phyloP scores from a whole-genome alignment of 805 yeast genomes.

The Soucietia sequanensis region DNA sequence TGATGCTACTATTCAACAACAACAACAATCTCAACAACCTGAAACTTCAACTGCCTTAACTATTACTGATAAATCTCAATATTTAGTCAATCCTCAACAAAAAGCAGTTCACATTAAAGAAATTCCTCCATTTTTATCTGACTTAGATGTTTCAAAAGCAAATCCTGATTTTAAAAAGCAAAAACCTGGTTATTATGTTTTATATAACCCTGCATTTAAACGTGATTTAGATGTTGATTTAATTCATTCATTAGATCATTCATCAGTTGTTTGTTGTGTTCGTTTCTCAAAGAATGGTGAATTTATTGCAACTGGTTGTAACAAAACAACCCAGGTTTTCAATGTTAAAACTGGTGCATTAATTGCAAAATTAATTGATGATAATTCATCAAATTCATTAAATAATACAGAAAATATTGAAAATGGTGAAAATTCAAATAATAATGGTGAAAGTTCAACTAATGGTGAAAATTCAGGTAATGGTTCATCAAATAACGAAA shows the following conservation, averaged over 20 bases:
- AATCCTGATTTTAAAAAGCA: conserved; percentile 78
- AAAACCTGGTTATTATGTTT: conserved; percentile 79
- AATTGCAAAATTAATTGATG: conserved; percentile 84
- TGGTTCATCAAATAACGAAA: conserved; percentile 24
- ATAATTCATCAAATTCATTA: conserved; percentile 42
- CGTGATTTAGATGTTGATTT: conserved; percentile 76
- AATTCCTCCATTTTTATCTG: conserved; percentile 77
- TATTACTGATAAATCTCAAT: conserved; percentile 39
- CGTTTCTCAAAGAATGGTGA: conserved; percentile 89
- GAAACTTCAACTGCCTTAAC: conserved; percentile 34
- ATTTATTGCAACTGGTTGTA: conserved; percentile 94
- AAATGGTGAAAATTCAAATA: conserved; percentile 20
- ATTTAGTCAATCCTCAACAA: conserved; percentile 42
- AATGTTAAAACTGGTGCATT: conserved; percentile 89
- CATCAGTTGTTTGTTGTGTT: conserved; percentile 96
- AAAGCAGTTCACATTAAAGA: conserved; percentile 63
- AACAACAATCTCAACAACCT: conserved; percentile 4
- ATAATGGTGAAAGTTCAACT: conserved; percentile 25
- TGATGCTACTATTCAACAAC: conserved; percentile 8
- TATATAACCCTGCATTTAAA: conserved; percentile 81
- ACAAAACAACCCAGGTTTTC: conserved; percentile 91
- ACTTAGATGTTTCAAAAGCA: conserved; percentile 75
- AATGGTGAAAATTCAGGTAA: conserved; percentile 24
- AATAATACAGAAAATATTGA: conserved; percentile 33
- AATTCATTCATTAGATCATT: conserved; percentile 86